Evolutionary conservation across 2,329 filamentous ascomycete species (phyloP).

Genomic region (Cercospora sojina): DNA sequence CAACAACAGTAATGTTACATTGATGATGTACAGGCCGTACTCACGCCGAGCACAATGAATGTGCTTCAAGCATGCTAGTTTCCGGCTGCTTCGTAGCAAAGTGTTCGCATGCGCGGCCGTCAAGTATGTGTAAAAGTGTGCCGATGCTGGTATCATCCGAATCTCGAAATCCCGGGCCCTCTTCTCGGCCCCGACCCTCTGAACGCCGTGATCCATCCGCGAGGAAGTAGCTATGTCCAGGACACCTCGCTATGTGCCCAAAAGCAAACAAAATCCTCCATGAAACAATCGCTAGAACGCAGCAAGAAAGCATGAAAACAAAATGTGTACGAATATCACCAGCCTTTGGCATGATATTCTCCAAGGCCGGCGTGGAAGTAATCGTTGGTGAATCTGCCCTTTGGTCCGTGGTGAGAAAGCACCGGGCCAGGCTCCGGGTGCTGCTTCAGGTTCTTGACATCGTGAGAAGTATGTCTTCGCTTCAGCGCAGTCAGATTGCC

Average conservation of each 20-base stretch:
- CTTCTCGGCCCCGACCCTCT: conserved; percentile 1
- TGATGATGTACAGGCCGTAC: conserved; percentile 24
- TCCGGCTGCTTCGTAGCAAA: conserved; percentile 19
- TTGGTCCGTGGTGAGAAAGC: conserved; percentile 33
- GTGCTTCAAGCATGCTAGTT: conserved; percentile 19
- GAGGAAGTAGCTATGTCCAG: conserved; percentile 14
- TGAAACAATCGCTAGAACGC: conserved; percentile 32
- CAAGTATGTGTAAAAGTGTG: conserved; percentile 22
- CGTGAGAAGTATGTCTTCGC: conserved; percentile 84
- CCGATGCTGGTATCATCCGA: conserved; percentile 32
- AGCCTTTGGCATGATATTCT: conserved; percentile 82
- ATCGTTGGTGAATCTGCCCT: conserved; percentile 73
- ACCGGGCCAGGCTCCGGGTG: conserved; percentile 67
- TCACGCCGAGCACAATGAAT: conserved; percentile 21
- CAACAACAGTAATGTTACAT: conserved; percentile 22
- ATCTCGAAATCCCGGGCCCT: conserved; percentile 12
- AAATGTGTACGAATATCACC: conserved; percentile 53
- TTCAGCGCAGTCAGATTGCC: conserved; percentile 87
- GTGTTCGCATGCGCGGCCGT: conserved; percentile 19
- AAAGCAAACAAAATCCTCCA: neutral
- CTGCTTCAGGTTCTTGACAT: conserved; percentile 83
- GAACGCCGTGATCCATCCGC: conserved; percentile 18
- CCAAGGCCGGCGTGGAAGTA: conserved; percentile 81
- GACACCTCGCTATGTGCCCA: conserved; percentile 9
- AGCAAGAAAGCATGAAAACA: conserved; percentile 24